phyloP scores from a whole-genome alignment of 805 yeast genomes.

The Lachancea waltii region DNA sequence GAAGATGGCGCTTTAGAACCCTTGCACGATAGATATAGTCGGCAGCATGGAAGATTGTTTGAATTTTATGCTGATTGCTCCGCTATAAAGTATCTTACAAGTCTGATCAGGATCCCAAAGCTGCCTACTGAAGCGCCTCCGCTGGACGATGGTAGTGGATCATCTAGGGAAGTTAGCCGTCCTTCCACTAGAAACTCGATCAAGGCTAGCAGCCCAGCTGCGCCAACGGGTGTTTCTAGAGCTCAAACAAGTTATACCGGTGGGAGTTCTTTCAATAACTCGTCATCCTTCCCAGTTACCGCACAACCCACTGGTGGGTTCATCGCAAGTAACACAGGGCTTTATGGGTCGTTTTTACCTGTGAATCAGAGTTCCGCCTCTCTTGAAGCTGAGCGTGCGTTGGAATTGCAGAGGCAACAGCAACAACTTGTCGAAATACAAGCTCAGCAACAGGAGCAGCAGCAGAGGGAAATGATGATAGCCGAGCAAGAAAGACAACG shows the following conservation, averaged over 20 bases:
- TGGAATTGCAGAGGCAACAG: neutral
- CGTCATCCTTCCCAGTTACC: too few relatives aligned
- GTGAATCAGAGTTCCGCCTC: too few relatives aligned
- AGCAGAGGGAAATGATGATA: neutral
- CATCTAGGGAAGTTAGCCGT: neutral
- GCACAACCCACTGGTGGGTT: neutral
- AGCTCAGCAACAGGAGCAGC: neutral
- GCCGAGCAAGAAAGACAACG: conserved; percentile 56
- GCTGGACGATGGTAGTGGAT: conserved; percentile 9
- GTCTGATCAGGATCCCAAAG: conserved; percentile 50
- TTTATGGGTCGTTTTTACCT: too few relatives aligned
- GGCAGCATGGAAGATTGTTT: conserved; percentile 59
- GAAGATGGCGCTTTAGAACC: conserved; percentile 69
- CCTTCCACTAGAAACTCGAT: neutral
- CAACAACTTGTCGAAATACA: neutral
- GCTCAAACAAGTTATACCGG: too few relatives aligned
- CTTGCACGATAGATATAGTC: conserved; percentile 59
- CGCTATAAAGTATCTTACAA: conserved; percentile 70
- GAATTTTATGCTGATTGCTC: conserved; percentile 90
- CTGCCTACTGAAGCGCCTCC: conserved; percentile 36
- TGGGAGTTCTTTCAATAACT: too few relatives aligned
- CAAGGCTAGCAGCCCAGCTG: neutral
- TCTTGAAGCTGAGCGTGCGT: neutral
- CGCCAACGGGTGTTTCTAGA: too few relatives aligned
- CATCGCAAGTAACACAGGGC: neutral